These are phyloP conservation scores for Trichoderma asperellum DNA, from an alignment of 2,329 filamentous ascomycete species.

Conservation along the genomic window DNA sequence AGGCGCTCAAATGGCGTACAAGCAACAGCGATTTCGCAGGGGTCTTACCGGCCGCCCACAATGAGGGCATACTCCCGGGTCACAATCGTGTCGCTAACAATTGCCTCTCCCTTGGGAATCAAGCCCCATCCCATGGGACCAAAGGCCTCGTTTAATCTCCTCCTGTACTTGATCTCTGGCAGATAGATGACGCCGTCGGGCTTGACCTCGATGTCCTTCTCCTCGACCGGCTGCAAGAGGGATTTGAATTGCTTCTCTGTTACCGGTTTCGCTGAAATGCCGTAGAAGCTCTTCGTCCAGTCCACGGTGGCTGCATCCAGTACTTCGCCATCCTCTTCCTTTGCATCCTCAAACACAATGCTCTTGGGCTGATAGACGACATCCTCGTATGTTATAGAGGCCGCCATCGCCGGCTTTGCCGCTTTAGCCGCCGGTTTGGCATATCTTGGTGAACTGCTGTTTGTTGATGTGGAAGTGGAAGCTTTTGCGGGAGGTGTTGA, in stretches of 20 bases:
- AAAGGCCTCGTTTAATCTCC: slow-evolving; percentile 88
- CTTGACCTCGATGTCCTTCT: slow-evolving; percentile 91
- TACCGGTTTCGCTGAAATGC: slow-evolving; percentile 73
- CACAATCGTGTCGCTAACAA: slow-evolving; percentile 77
- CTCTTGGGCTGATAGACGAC: slow-evolving; percentile 31
- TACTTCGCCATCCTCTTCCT: slow-evolving; percentile 12
- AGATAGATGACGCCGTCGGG: slow-evolving; percentile 96
- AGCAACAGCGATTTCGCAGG: background rate
- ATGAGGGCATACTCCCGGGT: slow-evolving; percentile 94
- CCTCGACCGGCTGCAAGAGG: slow-evolving; percentile 67
- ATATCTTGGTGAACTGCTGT: background rate
- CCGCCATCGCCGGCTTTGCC: slow-evolving; percentile 9
- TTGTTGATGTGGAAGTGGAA: background rate
- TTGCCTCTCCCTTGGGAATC: slow-evolving; percentile 82
- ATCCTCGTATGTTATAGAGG: slow-evolving; percentile 16
- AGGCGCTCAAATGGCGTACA: background rate
- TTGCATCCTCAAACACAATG: slow-evolving; percentile 29
- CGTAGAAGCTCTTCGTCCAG: slow-evolving; percentile 85
- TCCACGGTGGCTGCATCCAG: slow-evolving; percentile 52
- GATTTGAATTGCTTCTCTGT: slow-evolving; percentile 68
- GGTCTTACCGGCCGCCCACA: slow-evolving; percentile 76
- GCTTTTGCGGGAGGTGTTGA: slow-evolving; percentile 24
- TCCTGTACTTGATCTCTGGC: slow-evolving; percentile 96
- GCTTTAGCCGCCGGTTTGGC: slow-evolving; percentile 5
- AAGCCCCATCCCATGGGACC: slow-evolving; percentile 95